Evolutionary conservation across 768 basidiomycete species (phyloP).

Genomic region (Myochromella boudieri): DNA sequence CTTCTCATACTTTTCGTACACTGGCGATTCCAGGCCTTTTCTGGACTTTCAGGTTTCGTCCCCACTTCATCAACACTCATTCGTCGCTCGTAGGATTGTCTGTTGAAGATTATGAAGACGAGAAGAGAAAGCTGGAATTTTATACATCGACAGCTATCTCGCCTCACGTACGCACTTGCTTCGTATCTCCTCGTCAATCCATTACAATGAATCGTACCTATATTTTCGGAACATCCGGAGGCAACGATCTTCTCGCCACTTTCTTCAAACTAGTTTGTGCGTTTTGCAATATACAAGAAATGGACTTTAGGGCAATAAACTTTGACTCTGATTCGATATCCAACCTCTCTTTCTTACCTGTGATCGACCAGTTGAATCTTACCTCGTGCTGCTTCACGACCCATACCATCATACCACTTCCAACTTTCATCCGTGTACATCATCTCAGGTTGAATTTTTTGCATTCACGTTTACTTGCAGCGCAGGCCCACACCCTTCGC

Average conservation of each 20-base stretch:
- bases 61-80: background rate
- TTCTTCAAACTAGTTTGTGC: constrained; percentile 4
- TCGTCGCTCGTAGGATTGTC: background rate
- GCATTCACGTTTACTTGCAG: no score
- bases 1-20: constrained; percentile 2
- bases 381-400: background rate
- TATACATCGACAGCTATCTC: constrained; percentile 2
- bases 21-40: background rate
- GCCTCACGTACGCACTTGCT: background rate
- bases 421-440: background rate
- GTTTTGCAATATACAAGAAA: background rate
- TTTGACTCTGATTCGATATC: background rate
- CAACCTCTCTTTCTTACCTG: background rate
- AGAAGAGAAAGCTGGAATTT: constrained; percentile 2
- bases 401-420: background rate
- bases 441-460: background rate
- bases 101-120: background rate
- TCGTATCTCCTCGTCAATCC: background rate
- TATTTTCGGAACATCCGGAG: background rate
- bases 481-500: background rate
- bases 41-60: constrained; percentile 1
- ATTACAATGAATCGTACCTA: no score
- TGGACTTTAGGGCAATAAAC: background rate
- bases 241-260: background rate
- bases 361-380: background rate